A percentile compares a stretch with the other conserved stretches of the same genome.
Conservation (phyloP, 192 early-diverging fungal genomes). For the Thoreauomyces humboldtii region DNA sequence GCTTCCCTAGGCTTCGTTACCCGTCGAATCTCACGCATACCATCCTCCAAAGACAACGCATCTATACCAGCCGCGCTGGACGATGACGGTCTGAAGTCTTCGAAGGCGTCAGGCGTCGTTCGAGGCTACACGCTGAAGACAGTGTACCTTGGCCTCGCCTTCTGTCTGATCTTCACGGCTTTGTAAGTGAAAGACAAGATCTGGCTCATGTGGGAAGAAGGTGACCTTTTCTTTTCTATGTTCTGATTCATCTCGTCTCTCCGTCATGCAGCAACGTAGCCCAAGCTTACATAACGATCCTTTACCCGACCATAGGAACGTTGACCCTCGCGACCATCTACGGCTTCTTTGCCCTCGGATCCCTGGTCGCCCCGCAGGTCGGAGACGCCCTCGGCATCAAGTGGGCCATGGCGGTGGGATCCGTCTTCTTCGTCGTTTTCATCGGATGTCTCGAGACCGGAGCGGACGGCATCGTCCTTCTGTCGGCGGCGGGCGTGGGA, state of each 20-base stretch:
- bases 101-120: too few species aligned
- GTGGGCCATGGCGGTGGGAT: constrained; percentile 26
- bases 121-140: constrained; percentile 15
- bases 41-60: too few species aligned
- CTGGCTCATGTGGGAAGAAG: not conserved
- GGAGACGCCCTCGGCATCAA: constrained; percentile 15
- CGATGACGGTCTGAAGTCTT: too few species aligned
- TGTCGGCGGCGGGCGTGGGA: constrained; percentile 12
- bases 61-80: too few species aligned
- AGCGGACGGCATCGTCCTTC: constrained; percentile 10
- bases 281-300: constrained; percentile 21
- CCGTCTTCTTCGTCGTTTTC: constrained; percentile 19
- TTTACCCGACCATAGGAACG: constrained; percentile 21
- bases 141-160: constrained; percentile 15
- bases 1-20: too few species aligned
- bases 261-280: constrained; percentile 22
- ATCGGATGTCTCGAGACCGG: constrained; percentile 8
- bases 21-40: too few species aligned
- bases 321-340: constrained; percentile 20
- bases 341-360: constrained; percentile 28
- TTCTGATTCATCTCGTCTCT: not conserved
- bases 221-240: not conserved
- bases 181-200: constrained; percentile 11
- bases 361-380: constrained; percentile 14
- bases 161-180: constrained; percentile 26